Evolutionary conservation across 73 alveolate species (phyloP).

Genomic region (Halteria grandinella): DNA sequence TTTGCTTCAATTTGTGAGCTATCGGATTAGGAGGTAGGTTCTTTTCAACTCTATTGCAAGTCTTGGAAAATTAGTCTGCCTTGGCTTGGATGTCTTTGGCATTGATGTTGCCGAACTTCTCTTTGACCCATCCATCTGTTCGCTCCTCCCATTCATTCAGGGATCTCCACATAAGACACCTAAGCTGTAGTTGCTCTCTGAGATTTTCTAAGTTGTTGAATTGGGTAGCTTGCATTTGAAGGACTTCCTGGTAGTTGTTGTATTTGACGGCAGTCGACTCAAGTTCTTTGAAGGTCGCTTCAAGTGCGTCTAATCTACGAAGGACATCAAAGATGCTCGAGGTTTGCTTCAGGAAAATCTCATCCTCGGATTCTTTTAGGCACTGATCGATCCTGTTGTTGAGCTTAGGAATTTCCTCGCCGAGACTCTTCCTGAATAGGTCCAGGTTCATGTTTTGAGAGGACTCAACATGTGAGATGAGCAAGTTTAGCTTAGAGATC

Average conservation of each 20-base stretch:
- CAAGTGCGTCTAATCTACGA: constrained; percentile 45
- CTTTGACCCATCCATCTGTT: constrained; percentile 72
- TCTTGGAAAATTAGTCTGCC: constrained; percentile 80
- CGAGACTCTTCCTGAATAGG: constrained; percentile 62
- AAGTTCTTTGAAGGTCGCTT: constrained; percentile 53
- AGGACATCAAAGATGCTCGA: constrained; percentile 55
- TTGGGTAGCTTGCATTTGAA: constrained; percentile 64
- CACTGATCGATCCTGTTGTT: constrained; percentile 45
- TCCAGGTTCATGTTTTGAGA: constrained; percentile 61
- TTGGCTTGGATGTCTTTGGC: constrained; percentile 81
- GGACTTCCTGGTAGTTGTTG: constrained; percentile 74
- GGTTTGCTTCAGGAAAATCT: constrained; percentile 49
- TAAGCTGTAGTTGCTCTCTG: constrained; percentile 73
- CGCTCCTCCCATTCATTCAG: constrained; percentile 72
- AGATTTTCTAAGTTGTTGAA: constrained; percentile 72
- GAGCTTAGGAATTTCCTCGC: constrained; percentile 57
- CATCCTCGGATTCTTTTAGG: constrained; percentile 37
- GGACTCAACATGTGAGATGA: constrained; percentile 57
- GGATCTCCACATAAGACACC: constrained; percentile 85
- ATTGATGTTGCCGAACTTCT: constrained; percentile 71
- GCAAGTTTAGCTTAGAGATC: constrained; percentile 24
- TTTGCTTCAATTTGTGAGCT: constrained; percentile 59
- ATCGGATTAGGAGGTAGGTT: constrained; percentile 79
- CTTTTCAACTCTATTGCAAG: constrained; percentile 80
- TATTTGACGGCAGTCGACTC: constrained; percentile 50